phyloP scores from a whole-genome alignment of 306 rosid species.

The Vicia villosa region DNA sequence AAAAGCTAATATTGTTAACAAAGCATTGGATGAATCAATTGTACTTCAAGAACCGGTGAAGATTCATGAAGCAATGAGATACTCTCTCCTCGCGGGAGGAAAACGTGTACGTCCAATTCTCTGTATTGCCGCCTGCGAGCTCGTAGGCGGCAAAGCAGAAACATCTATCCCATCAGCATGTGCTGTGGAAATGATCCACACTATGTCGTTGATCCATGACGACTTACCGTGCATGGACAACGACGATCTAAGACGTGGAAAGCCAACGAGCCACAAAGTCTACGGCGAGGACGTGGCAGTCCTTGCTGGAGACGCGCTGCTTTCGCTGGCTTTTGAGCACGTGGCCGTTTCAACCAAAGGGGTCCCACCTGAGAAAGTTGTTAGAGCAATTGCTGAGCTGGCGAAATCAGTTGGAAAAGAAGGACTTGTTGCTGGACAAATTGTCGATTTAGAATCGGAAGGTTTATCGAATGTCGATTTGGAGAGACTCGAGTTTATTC shows the following conservation, averaged over 20 bases:
- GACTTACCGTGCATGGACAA: conserved; percentile 85
- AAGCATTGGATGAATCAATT: conserved; percentile 61
- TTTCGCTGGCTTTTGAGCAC: conserved; percentile 69
- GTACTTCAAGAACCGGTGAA: conserved; percentile 51
- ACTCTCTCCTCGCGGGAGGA: conserved; percentile 84
- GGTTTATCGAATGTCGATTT: conserved; percentile 52
- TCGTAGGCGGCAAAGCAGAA: conserved; percentile 57
- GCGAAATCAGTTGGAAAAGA: conserved; percentile 65
- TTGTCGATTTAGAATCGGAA: conserved; percentile 60
- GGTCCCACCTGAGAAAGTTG: conserved; percentile 44
- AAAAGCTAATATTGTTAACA: conserved; percentile 54
- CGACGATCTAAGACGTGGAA: conserved; percentile 82
- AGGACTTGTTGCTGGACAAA: conserved; percentile 77
- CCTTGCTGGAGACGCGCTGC: conserved; percentile 74
- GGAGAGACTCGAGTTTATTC: conserved; percentile 65
- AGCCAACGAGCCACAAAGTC: conserved; percentile 69
- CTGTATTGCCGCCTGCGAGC: conserved; percentile 72
- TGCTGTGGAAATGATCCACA: conserved; percentile 82
- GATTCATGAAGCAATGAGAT: conserved; percentile 77
- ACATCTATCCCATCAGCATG: conserved; percentile 70
- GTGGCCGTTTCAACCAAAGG: conserved; percentile 46
- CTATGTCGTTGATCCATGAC: conserved; percentile 86
- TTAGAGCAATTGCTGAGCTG: conserved; percentile 56
- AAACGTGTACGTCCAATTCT: conserved; percentile 73
- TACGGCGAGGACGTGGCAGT: conserved; percentile 80